These are phyloP conservation scores for Debaryomyces psychrophilus DNA, from an alignment of 1,139 yeast genomes.

Conservation along the genomic window DNA sequence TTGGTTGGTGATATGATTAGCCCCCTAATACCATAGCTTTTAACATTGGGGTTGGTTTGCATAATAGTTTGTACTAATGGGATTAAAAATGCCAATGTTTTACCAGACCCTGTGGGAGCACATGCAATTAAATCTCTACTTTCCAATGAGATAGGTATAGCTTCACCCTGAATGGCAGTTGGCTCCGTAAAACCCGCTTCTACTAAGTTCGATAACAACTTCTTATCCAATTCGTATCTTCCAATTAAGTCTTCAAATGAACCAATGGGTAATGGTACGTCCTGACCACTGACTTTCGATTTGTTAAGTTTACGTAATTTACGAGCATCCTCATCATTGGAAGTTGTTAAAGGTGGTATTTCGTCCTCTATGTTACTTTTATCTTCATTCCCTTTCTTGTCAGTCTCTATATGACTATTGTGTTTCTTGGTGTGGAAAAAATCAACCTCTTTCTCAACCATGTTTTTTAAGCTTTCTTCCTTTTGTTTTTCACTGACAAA, in stretches of 20 bases:
- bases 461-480: slow-evolving; percentile 40
- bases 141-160: slow-evolving; percentile 69
- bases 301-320: slow-evolving; percentile 56
- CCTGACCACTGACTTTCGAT: slow-evolving; percentile 74
- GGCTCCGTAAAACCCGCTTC: slow-evolving; percentile 79
- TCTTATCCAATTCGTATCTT: slow-evolving; percentile 67
- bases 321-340: slow-evolving; percentile 58
- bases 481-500: slow-evolving; percentile 28
- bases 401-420: slow-evolving; percentile 16
- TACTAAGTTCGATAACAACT: slow-evolving; percentile 65
- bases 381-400: slow-evolving; percentile 21
- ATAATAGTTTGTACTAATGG: slow-evolving; percentile 71
- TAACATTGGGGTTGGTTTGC: slow-evolving; percentile 24
- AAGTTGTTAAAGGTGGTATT: slow-evolving; percentile 49
- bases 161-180: slow-evolving; percentile 88
- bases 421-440: slow-evolving; percentile 65
- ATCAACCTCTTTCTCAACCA: slow-evolving; percentile 66
- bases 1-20: slow-evolving; percentile 86
- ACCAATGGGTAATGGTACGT: slow-evolving; percentile 84
- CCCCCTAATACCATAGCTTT: slow-evolving; percentile 63
- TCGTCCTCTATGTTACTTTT: slow-evolving; percentile 28
- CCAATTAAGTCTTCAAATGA: slow-evolving; percentile 78
- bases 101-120: slow-evolving; percentile 65
- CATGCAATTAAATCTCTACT: slow-evolving; percentile 61
- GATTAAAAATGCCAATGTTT: slow-evolving; percentile 82